Conservation (phyloP, 768 basidiomycete genomes). For the Amanita subjunquillea region DNA sequence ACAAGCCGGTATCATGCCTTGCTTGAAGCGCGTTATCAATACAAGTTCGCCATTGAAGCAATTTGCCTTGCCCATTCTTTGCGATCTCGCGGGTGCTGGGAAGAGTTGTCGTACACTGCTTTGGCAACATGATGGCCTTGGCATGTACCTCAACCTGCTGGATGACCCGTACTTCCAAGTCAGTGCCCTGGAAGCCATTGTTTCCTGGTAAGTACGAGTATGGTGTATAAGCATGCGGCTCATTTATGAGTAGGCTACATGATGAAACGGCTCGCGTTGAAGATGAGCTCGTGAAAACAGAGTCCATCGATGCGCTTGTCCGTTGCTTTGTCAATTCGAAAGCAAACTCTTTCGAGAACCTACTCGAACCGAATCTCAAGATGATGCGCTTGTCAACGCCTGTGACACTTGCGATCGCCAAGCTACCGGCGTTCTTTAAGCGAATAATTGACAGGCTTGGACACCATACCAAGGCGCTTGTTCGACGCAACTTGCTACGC, state of each 20-base stretch:
- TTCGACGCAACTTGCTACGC: constrained; percentile 82
- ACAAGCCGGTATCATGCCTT: constrained; percentile 88
- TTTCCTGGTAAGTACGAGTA: constrained; percentile 63
- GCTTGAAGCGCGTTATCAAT: constrained; percentile 81
- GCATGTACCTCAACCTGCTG: constrained; percentile 67
- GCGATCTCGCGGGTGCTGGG: constrained; percentile 91
- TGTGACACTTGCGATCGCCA: constrained; percentile 69
- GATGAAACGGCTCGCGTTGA: constrained; percentile 94
- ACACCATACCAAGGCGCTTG: constrained; percentile 69
- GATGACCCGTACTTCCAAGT: constrained; percentile 89
- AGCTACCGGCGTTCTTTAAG: constrained; percentile 73
- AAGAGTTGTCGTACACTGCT: constrained; percentile 84
- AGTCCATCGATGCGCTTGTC: constrained; percentile 57
- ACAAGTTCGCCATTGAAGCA: constrained; percentile 90
- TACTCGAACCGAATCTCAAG: constrained; percentile 89
- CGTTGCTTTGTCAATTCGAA: constrained; percentile 78
- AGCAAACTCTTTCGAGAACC: constrained; percentile 83
- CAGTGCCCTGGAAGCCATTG: constrained; percentile 80
- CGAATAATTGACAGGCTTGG: constrained; percentile 76
- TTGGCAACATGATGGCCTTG: constrained; percentile 91
- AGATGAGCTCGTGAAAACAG: constrained; percentile 66
- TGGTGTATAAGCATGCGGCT: not conserved
- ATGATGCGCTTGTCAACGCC: constrained; percentile 72
- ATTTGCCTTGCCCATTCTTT: constrained; percentile 93
- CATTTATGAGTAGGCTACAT: constrained; percentile 54